Evolutionary conservation across 202 grass and related monocot genomes (phyloP), one percentile per base, ranked within the genome.

Genomic region (Schoenoplectus tabernaemontani): DNA sequence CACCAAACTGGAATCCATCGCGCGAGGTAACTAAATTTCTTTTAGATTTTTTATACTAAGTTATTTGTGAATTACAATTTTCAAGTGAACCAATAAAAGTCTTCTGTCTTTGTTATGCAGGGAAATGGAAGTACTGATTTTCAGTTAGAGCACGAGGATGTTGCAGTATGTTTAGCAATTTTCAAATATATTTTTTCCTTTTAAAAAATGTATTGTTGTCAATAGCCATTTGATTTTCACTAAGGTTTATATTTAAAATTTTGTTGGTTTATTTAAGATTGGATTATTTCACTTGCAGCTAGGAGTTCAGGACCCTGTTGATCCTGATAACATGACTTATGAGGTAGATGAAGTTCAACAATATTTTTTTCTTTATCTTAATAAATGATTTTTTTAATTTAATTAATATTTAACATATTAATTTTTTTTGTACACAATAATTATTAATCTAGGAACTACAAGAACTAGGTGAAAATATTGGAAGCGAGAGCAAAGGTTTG

Each of bases 291-390:
- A 41, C 57, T 54, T 4, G 57, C 73, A 91, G 89, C 38, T 46
- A 48, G 46, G 50, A 38, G 81, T 63, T 15, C 86, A 83, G 28
- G 84, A 86, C 20, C 50, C 71, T 79, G 57, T 81, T 32, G 92
- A 95, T 89, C 83, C 89, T 41, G 89, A 95, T 70, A 82, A 74
- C 77, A 88, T 94, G 92, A 91, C 76, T 64, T 94, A 91, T 57
- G 92, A 95, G 89, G 92, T 95, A 63, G 59, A 81, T 86, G n/a
- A 33, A 53, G 3, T 7, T 64, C 43, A 43, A 82, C 4, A 23
- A 38, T 0, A 64, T 63, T 9, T 66, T 39, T 9, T 59, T n/a
- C n/a, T 37, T n/a, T 17, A n/a, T 6, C 15, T 36, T 37, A 17
- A 36, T 64, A 6, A 61, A 64, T 37, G 11, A n/a, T n/a, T 12